A percentile compares a stretch with the other conserved stretches of the same genome.
These are phyloP conservation scores for Lagerstroemia speciosa DNA, from an alignment of 345 rosid species.

Conservation along the genomic window DNA sequence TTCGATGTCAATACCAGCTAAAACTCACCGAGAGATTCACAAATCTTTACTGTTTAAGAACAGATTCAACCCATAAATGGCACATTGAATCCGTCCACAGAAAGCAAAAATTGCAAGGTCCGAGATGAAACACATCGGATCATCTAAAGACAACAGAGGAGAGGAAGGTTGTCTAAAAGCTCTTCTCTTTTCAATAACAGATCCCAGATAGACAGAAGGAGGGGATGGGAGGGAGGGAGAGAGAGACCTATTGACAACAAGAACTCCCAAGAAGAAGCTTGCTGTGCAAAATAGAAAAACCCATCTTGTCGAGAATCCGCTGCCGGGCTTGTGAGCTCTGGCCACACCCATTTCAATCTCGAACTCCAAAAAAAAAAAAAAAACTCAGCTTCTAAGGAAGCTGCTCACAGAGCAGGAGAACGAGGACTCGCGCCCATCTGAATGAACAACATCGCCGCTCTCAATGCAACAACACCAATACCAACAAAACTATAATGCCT, in stretches of 20 bases:
- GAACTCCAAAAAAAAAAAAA: conserved; percentile 1
- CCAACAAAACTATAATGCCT: conserved; percentile 1
- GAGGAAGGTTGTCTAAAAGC: conserved; percentile 3
- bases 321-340: conserved; percentile 49
- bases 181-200: conserved; percentile 16
- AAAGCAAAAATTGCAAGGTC: neutral
- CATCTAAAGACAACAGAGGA: neutral
- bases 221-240: neutral
- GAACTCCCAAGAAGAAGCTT: conserved; percentile 62
- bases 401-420: conserved; percentile 8
- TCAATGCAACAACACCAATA: neutral
- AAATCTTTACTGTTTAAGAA: neutral
- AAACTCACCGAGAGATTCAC: neutral
- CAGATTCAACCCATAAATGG: neutral
- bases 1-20: neutral
- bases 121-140: neutral
- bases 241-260: conserved; percentile 59
- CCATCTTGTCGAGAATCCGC: conserved; percentile 64
- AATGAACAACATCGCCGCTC: neutral
- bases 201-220: conserved; percentile 23
- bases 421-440: neutral
- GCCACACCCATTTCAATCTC: conserved; percentile 38
- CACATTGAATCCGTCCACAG: neutral
- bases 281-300: conserved; percentile 57
- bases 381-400: conserved; percentile 24